Evolutionary conservation across 345 rosid species (phyloP).

Genomic region (Eucalyptus erythrocorys): DNA sequence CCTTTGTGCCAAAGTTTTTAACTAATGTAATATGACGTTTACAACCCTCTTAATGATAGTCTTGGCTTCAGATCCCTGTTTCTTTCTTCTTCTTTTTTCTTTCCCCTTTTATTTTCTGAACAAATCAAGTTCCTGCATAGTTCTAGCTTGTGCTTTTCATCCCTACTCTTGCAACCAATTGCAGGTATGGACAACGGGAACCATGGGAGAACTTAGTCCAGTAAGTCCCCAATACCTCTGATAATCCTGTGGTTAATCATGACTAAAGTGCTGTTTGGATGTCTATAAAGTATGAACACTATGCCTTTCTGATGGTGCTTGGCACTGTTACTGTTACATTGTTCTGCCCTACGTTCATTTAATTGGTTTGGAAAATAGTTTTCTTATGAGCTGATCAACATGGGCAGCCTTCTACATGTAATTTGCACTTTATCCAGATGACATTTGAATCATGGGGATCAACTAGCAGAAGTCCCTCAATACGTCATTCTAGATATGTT

Average conservation of each 20-base stretch:
- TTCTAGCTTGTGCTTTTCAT: background rate
- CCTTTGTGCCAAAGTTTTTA: background rate
- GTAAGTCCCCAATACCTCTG: slow-evolving; percentile 13
- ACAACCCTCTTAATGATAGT: background rate
- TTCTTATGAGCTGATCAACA: background rate
- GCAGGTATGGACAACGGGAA: slow-evolving; percentile 92
- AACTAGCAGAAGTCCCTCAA: background rate
- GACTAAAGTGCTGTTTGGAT: background rate
- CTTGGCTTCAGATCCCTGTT: background rate
- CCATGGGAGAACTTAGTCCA: slow-evolving; percentile 88
- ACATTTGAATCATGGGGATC: background rate
- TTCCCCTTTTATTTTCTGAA: background rate
- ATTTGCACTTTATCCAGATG: background rate
- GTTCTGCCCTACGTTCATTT: background rate
- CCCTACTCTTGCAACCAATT: background rate
- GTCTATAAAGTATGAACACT: background rate
- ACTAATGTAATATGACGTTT: background rate
- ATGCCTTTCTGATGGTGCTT: background rate
- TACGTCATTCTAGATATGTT: background rate
- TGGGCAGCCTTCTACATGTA: background rate
- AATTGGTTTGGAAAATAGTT: background rate
- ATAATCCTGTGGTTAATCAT: background rate
- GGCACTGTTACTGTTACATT: background rate
- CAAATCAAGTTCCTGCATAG: background rate
- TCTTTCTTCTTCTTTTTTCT: background rate